Conservation (phyloP, 2,329 filamentous ascomycete genomes). For the Neonectria punicea region DNA sequence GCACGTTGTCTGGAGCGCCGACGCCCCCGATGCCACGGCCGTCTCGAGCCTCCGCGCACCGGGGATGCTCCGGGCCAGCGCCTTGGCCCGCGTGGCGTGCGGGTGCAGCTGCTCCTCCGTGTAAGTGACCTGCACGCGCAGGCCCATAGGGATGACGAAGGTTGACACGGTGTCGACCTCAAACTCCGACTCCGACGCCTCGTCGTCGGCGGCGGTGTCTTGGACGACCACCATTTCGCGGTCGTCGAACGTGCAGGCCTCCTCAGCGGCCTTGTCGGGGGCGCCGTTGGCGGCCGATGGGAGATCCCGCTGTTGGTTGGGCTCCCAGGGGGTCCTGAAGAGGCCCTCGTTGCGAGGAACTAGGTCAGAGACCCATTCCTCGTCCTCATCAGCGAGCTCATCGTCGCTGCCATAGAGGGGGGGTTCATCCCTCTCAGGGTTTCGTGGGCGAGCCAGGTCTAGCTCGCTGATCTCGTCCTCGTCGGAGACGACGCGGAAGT, state of each 20-base stretch:
- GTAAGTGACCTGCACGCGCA: background rate
- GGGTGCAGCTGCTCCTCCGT: background rate
- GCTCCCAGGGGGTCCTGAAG: background rate
- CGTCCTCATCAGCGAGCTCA: background rate
- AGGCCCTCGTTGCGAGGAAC: background rate
- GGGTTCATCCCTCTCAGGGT: background rate
- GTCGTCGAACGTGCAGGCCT: background rate
- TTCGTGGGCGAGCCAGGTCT: too few relatives aligned
- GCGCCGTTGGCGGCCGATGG: background rate
- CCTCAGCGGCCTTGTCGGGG: too few relatives aligned
- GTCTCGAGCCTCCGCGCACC: background rate
- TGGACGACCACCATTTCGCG: background rate
- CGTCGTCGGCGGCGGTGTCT: background rate
- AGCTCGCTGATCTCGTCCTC: background rate
- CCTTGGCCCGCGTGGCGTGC: background rate
- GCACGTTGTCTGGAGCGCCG: slow-evolving; percentile 15
- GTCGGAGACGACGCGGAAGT: too few relatives aligned
- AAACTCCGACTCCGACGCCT: background rate
- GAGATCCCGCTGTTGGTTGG: background rate
- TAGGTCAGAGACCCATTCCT: background rate
- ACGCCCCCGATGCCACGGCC: background rate
- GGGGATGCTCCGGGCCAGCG: background rate
- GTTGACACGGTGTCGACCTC: background rate
- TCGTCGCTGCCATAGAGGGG: background rate
- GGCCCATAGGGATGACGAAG: background rate